phyloP scores from a whole-genome alignment of 768 basidiomycete genomes.

The Hydnomerulius pinastri region DNA sequence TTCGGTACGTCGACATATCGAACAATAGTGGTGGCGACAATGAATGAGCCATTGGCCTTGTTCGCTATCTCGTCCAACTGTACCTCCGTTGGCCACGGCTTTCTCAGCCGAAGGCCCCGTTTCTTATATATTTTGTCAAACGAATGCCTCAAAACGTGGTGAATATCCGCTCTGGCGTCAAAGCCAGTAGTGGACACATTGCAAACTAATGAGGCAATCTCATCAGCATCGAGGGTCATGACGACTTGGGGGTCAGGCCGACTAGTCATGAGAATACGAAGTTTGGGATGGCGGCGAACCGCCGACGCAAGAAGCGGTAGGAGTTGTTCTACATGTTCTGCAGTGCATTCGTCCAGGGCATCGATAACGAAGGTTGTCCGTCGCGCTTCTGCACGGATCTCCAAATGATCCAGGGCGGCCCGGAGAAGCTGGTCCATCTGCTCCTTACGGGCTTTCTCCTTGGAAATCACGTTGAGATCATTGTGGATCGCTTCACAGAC shows the following conservation, averaged over 20 bases:
- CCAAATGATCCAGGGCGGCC: neutral
- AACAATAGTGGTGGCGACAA: neutral
- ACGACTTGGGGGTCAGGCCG: neutral
- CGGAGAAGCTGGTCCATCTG: neutral
- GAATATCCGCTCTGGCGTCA: neutral
- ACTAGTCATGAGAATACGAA: neutral
- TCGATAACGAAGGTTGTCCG: neutral
- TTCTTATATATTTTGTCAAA: neutral
- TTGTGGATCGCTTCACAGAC: neutral
- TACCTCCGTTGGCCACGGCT: neutral
- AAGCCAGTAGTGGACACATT: neutral
- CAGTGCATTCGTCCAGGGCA: neutral
- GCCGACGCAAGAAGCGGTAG: neutral
- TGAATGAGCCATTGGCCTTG: neutral
- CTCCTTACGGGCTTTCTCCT: neutral
- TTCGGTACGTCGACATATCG: neutral
- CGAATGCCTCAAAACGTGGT: neutral
- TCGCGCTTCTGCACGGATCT: neutral
- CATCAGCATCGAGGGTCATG: neutral
- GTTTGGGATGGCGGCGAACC: neutral
- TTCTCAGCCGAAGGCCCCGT: neutral
- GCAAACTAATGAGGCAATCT: neutral
- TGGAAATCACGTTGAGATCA: neutral
- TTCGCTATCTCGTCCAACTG: neutral
- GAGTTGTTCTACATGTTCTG: neutral